Conservation (phyloP, 202 grass and related monocot genomes). For the Zizania palustris region DNA sequence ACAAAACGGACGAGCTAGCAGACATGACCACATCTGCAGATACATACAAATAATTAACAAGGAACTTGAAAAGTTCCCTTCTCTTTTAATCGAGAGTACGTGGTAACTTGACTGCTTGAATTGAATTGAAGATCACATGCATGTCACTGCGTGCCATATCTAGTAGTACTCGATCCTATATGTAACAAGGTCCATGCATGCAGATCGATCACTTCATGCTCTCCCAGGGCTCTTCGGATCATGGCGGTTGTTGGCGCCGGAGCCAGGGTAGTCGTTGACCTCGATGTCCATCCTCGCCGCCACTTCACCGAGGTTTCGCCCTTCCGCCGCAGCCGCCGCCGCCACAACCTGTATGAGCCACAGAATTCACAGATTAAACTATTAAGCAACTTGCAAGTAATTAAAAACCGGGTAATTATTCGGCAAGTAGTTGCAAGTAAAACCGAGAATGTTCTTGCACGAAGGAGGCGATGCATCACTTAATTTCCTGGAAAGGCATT, state of each 20-base stretch:
- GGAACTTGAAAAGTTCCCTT: conserved; percentile 35
- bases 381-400: no score
- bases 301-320: conserved; percentile 32
- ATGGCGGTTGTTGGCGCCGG: conserved; percentile 76
- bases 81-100: neutral
- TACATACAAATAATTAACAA: neutral
- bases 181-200: neutral
- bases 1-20: neutral
- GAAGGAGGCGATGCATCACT: neutral
- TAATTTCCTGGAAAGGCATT: neutral
- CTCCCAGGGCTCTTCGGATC: conserved; percentile 70
- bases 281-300: conserved; percentile 68
- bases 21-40: neutral
- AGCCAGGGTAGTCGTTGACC: conserved; percentile 77
- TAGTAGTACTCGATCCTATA: neutral
- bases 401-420: no score
- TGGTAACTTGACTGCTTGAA: neutral
- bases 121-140: neutral
- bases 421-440: neutral
- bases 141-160: conserved; percentile 3
- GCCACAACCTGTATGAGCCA: conserved; percentile 27
- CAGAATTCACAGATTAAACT: neutral
- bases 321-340: neutral
- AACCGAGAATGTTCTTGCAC: conserved; percentile 16
- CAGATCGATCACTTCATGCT: conserved; percentile 14